Conservation (phyloP, 352 stramenopile genomes). For the Phytophthora cactorum region DNA sequence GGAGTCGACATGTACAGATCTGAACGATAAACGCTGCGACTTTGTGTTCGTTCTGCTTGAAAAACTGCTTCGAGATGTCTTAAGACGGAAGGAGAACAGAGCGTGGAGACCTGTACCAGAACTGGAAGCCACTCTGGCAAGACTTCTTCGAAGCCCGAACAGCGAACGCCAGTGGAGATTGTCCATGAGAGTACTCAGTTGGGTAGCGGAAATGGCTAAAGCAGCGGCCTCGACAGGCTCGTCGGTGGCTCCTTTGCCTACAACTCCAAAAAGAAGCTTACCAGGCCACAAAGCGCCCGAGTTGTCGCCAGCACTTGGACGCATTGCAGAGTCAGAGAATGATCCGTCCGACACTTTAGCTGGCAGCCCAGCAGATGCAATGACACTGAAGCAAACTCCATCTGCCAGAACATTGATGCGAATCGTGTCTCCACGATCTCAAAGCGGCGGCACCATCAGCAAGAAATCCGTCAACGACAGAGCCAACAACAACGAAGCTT, state of each 20-base stretch:
- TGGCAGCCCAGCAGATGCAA: conserved; percentile 11
- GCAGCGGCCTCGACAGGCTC: neutral
- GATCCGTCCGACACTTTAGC: neutral
- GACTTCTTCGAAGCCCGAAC: conserved; percentile 41
- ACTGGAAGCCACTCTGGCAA: conserved; percentile 44
- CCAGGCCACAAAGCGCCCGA: conserved; percentile 18
- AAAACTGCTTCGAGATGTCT: conserved; percentile 45
- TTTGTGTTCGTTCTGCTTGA: conserved; percentile 43
- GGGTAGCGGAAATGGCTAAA: conserved; percentile 31
- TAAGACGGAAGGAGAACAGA: conserved; percentile 15
- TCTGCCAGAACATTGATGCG: neutral
- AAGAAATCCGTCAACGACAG: conserved; percentile 11
- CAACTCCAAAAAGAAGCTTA: conserved; percentile 12
- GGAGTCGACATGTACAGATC: neutral
- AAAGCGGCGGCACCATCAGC: conserved; percentile 26
- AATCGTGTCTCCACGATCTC: conserved; percentile 20
- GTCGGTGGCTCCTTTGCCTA: conserved; percentile 14
- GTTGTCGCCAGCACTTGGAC: conserved; percentile 2
- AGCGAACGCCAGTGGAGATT: conserved; percentile 50
- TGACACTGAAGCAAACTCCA: conserved; percentile 35
- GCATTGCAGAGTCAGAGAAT: conserved; percentile 16
- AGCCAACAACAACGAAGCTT: conserved; percentile 19
- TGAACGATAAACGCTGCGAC: conserved; percentile 2
- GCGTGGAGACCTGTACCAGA: conserved; percentile 43
- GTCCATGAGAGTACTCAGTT: conserved; percentile 48